Evolutionary conservation across 345 rosid genomes (phyloP).

Genomic region (Punica granatum): DNA sequence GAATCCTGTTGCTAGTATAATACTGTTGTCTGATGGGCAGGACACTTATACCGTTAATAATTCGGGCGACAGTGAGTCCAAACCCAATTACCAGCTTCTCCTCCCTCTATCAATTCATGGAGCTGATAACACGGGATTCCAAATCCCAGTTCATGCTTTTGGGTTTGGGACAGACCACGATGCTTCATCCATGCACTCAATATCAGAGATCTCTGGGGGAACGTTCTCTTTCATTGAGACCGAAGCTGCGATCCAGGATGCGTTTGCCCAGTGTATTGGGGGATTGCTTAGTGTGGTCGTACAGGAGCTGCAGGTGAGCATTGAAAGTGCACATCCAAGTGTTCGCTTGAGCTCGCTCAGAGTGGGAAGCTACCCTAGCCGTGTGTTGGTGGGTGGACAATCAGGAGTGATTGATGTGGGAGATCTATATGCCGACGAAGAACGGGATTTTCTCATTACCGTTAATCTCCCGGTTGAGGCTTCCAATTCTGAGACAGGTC

Average conservation of each 20-base stretch:
- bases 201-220: constrained; percentile 89
- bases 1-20: constrained; percentile 83
- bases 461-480: constrained; percentile 58
- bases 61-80: constrained; percentile 25
- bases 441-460: constrained; percentile 79
- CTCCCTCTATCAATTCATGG: constrained; percentile 58
- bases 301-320: constrained; percentile 66
- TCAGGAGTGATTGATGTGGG: constrained; percentile 65
- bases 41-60: constrained; percentile 64
- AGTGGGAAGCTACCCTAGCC: constrained; percentile 73
- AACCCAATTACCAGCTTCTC: constrained; percentile 53
- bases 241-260: constrained; percentile 85
- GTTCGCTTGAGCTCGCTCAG: constrained; percentile 51
- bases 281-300: constrained; percentile 92
- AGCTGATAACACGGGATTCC: constrained; percentile 47
- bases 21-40: constrained; percentile 88
- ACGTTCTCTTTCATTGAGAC: constrained; percentile 94
- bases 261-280: constrained; percentile 98
- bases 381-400: constrained; percentile 32
- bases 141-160: constrained; percentile 81
- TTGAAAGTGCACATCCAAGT: constrained; percentile 45
- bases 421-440: constrained; percentile 93
- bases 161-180: constrained; percentile 96
- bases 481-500: constrained; percentile 33
- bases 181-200: constrained; percentile 85